A percentile compares a stretch with the other conserved stretches of the same genome.
phyloP scores from a whole-genome alignment of 805 yeast genomes.

The Metschnikowia picachoensis region DNA sequence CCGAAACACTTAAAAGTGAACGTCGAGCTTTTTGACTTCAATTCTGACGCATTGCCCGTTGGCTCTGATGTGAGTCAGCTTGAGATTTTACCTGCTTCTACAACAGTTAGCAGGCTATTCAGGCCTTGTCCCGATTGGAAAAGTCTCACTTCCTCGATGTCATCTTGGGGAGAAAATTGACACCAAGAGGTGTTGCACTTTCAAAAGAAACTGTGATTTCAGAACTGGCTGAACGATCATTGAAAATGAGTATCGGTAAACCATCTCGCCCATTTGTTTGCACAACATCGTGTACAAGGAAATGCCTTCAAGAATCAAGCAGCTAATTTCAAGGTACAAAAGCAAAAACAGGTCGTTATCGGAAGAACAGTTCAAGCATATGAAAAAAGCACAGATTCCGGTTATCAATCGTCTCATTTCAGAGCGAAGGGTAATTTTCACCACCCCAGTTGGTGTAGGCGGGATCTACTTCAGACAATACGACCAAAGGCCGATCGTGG shows the following conservation, averaged over 20 bases:
- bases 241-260: conserved; percentile 60
- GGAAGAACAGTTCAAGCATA: conserved; percentile 45
- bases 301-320: conserved; percentile 42
- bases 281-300: conserved; percentile 54
- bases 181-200: conserved; percentile 45
- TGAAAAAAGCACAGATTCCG: conserved; percentile 37
- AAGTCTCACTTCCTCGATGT: conserved; percentile 49
- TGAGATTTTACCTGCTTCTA: conserved; percentile 54
- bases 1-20: conserved; percentile 33
- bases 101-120: conserved; percentile 58
- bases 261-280: conserved; percentile 52
- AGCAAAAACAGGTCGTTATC: conserved; percentile 10
- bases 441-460: conserved; percentile 70
- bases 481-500: conserved; percentile 54
- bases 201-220: background rate
- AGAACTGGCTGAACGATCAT: no score
- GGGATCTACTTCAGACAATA: conserved; percentile 52
- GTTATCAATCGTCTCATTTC: conserved; percentile 45
- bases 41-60: no score
- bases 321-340: conserved; percentile 40
- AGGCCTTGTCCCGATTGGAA: conserved; percentile 57
- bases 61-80: conserved; percentile 33
- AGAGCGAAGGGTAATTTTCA: conserved; percentile 52
- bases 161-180: conserved; percentile 52
- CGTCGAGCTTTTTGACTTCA: conserved; percentile 45